Percentiles rank a stretch among this genome's conserved stretches.
phyloP scores from a whole-genome alignment of 2,329 filamentous ascomycete species.

The Diaporthe velutina region DNA sequence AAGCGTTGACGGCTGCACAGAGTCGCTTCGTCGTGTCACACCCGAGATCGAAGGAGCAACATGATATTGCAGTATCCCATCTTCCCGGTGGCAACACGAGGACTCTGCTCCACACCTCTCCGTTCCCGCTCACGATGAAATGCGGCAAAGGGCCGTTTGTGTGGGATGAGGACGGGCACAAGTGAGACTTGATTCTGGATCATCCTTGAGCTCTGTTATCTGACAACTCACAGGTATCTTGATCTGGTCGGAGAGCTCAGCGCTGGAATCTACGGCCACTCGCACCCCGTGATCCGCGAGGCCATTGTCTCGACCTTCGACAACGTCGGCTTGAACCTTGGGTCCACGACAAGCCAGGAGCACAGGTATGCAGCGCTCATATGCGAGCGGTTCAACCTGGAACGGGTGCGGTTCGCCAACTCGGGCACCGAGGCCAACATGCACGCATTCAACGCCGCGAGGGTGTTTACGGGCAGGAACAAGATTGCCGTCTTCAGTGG shows the following conservation, averaged over 20 bases:
- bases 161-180: conserved; percentile 56
- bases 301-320: conserved; percentile 61
- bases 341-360: conserved; percentile 66
- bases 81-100: conserved; percentile 49
- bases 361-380: conserved; percentile 63
- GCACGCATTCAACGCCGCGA: conserved; percentile 68
- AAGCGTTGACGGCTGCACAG: conserved; percentile 1
- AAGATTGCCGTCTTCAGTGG: conserved; percentile 64
- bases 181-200: conserved; percentile 40
- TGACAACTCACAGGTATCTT: conserved; percentile 57
- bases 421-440: conserved; percentile 76
- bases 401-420: conserved; percentile 72
- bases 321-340: conserved; percentile 65
- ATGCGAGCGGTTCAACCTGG: conserved; percentile 66
- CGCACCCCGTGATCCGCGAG: conserved; percentile 64
- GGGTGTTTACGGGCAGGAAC: conserved; percentile 57
- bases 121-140: conserved; percentile 58
- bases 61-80: conserved; percentile 5
- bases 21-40: not conserved
- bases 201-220: not conserved
- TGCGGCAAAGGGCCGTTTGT: conserved; percentile 52
- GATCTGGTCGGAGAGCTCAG: conserved; percentile 75
- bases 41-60: not conserved
- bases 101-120: conserved; percentile 50
- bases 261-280: conserved; percentile 76